Percentiles rank a stretch among this genome's conserved stretches.
Evolutionary conservation across 2,329 filamentous ascomycete genomes (phyloP).

Genomic region (Pseudocercospora fuligena): DNA sequence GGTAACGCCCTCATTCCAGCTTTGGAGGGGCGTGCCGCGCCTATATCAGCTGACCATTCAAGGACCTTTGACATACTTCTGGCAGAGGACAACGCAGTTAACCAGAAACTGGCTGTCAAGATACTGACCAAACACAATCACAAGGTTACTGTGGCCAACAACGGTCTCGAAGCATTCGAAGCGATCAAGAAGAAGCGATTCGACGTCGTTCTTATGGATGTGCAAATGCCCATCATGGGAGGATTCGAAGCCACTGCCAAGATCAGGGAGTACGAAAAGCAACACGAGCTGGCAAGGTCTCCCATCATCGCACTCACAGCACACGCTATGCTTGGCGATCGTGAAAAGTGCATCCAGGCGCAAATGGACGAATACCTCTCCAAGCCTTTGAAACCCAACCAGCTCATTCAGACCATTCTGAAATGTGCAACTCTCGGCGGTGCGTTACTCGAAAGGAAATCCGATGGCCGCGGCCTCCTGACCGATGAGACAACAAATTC

Average conservation of each 20-base stretch:
- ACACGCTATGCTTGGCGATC: constrained; percentile 97
- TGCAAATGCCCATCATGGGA: constrained; percentile 99
- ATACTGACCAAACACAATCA: constrained; percentile 97
- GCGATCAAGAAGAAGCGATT: constrained; percentile 91
- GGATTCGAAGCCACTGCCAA: constrained; percentile 97
- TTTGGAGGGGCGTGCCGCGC: constrained; percentile 88
- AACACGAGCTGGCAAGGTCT: constrained; percentile 77
- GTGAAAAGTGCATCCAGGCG: constrained; percentile 96
- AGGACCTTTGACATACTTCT: constrained; percentile 94
- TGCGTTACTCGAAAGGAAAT: constrained; percentile 77
- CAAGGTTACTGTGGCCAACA: constrained; percentile 88
- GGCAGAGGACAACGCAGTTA: constrained; percentile 96
- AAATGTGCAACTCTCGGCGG: constrained; percentile 94
- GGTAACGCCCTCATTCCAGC: constrained; percentile 96
- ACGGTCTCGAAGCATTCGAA: constrained; percentile 90
- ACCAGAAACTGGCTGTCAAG: constrained; percentile 93
- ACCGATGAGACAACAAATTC: constrained; percentile 33
- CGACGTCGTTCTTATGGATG: constrained; percentile 98
- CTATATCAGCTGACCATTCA: constrained; percentile 88
- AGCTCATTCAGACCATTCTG: constrained; percentile 95
- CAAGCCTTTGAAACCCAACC: constrained; percentile 94
- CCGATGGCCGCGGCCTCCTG: constrained; percentile 41
- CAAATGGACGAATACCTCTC: constrained; percentile 99
- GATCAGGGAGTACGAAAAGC: constrained; percentile 92
- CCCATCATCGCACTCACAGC: constrained; percentile 97